A percentile compares a stretch with the other conserved stretches of the same genome.
Evolutionary conservation across 805 yeast species (phyloP).

Genomic region (Ogataea angusta): DNA sequence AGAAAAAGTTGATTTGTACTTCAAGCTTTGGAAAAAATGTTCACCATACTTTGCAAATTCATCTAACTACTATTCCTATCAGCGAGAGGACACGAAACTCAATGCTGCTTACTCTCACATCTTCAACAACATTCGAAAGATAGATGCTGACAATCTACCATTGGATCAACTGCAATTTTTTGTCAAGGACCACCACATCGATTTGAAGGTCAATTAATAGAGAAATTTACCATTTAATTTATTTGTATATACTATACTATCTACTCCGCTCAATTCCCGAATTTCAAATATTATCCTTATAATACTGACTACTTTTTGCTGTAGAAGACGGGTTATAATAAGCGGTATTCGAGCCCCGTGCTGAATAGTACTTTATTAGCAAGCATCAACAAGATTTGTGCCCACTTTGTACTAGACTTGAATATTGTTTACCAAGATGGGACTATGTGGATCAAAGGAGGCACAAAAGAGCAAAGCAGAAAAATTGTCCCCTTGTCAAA

Average conservation of each 20-base stretch:
- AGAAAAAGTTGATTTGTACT: slow-evolving; percentile 50
- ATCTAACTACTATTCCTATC: slow-evolving; percentile 40
- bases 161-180: slow-evolving; percentile 37
- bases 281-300: background rate
- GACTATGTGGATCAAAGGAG: background rate
- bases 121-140: slow-evolving; percentile 30
- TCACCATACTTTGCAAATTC: slow-evolving; percentile 44
- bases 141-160: slow-evolving; percentile 35
- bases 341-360: too few relatives aligned
- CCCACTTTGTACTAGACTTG: too few relatives aligned
- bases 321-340: too few relatives aligned
- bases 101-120: slow-evolving; percentile 37
- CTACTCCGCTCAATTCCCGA: background rate
- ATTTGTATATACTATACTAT: background rate
- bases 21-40: slow-evolving; percentile 49
- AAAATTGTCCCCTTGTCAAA: too few relatives aligned
- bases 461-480: background rate
- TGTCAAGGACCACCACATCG: slow-evolving; percentile 1
- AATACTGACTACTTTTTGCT: too few relatives aligned
- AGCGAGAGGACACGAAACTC: slow-evolving; percentile 40
- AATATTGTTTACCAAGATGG: background rate
- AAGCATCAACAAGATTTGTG: background rate
- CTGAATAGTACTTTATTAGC: too few relatives aligned
- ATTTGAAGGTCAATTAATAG: background rate
- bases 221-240: background rate